Evolutionary conservation across 208 protist genomes (phyloP).

Genomic region (Trypanosoma brucei): DNA sequence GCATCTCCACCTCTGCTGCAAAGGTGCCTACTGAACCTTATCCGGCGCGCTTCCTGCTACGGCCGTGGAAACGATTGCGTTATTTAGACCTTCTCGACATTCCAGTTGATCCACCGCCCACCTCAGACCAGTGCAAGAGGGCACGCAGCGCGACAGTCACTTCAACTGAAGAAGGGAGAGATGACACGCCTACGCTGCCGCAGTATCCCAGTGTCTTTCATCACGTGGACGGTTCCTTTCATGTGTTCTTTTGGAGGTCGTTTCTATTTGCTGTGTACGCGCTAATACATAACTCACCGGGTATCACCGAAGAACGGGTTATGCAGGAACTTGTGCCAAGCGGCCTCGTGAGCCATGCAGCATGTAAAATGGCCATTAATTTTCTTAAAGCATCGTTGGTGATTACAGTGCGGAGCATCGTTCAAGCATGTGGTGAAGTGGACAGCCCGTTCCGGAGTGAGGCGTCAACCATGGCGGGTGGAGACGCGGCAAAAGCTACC

Average conservation of each 20-base stretch:
- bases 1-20: too few relatives aligned
- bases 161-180: not conserved
- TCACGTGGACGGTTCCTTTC: slow-evolving; percentile 78
- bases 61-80: slow-evolving; percentile 13
- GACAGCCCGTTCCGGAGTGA: slow-evolving; percentile 15
- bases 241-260: slow-evolving; percentile 69
- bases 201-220: slow-evolving; percentile 81
- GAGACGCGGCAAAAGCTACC: not conserved
- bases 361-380: slow-evolving; percentile 37
- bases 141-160: slow-evolving; percentile 16
- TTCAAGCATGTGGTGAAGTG: not conserved
- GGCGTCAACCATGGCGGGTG: not conserved
- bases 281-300: slow-evolving; percentile 51
- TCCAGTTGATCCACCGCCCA: slow-evolving; percentile 35
- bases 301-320: slow-evolving; percentile 46
- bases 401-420: slow-evolving; percentile 8
- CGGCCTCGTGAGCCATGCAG: slow-evolving; percentile 48
- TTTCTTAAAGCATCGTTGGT: slow-evolving; percentile 39
- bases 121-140: slow-evolving; percentile 23
- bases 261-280: slow-evolving; percentile 53
- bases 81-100: slow-evolving; percentile 31
- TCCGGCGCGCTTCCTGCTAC: slow-evolving; percentile 13
- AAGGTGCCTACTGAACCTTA: not conserved
- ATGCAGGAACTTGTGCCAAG: slow-evolving; percentile 24
- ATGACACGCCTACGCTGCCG: not conserved